phyloP scores from a whole-genome alignment of 768 basidiomycete species.

The Phylloporus sp. region DNA sequence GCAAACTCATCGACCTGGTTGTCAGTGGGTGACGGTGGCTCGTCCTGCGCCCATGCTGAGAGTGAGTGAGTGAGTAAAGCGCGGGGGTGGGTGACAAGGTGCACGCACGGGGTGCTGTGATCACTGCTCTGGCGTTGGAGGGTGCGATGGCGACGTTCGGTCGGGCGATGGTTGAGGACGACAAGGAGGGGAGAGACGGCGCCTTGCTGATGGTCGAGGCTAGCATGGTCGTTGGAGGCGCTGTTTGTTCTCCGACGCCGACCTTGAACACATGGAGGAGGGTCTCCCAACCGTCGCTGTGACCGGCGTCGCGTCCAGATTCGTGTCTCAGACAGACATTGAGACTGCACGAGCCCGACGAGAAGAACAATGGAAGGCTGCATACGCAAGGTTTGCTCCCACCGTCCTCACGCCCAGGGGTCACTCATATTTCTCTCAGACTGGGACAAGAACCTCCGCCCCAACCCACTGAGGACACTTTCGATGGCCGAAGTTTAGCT shows the following conservation, averaged over 20 bases:
- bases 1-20: slow-evolving; percentile 40
- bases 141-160: slow-evolving; percentile 21
- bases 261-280: slow-evolving; percentile 51
- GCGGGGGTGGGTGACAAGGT: neutral
- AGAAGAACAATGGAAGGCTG: slow-evolving; percentile 88
- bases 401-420: neutral
- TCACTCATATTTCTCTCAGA: slow-evolving; percentile 34
- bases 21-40: slow-evolving; percentile 70
- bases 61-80: slow-evolving; percentile 4
- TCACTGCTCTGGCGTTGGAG: slow-evolving; percentile 51
- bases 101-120: slow-evolving; percentile 67
- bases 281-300: slow-evolving; percentile 68
- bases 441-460: slow-evolving; percentile 84
- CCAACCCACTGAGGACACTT: slow-evolving; percentile 68
- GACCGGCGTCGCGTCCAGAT: slow-evolving; percentile 76
- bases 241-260: slow-evolving; percentile 20
- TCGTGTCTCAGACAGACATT: slow-evolving; percentile 76
- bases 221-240: slow-evolving; percentile 13
- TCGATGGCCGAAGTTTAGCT: slow-evolving; percentile 83
- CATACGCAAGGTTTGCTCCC: slow-evolving; percentile 65
- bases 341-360: slow-evolving; percentile 65
- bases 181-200: slow-evolving; percentile 22
- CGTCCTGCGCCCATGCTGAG: slow-evolving; percentile 80
- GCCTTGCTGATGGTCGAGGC: slow-evolving; percentile 12
- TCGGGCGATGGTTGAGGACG: slow-evolving; percentile 26